phyloP scores from a whole-genome alignment of 163 green algal species.

The Chloromonas sp. region DNA sequence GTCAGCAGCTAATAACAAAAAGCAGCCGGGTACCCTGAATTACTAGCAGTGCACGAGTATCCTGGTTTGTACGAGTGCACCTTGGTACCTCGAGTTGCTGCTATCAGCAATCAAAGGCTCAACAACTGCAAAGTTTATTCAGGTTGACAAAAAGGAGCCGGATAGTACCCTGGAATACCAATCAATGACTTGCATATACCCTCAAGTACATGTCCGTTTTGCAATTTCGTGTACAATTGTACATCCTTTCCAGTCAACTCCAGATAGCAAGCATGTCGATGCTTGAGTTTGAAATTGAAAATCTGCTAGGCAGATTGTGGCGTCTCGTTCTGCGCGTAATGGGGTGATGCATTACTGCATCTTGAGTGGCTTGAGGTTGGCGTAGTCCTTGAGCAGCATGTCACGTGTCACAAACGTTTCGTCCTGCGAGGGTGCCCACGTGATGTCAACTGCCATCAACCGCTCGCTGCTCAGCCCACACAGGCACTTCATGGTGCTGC shows the following conservation, averaged over 20 bases:
- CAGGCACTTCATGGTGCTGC: constrained; percentile 1
- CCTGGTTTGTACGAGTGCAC: too few relatives aligned
- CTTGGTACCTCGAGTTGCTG: too few relatives aligned
- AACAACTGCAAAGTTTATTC: too few relatives aligned
- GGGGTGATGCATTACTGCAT: background rate
- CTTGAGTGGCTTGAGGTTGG: background rate
- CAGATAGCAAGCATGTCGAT: background rate
- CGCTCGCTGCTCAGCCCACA: constrained; percentile 21
- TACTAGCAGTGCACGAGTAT: too few relatives aligned
- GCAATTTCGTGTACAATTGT: background rate
- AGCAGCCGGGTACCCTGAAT: too few relatives aligned
- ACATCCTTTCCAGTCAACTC: background rate
- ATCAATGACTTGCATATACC: too few relatives aligned
- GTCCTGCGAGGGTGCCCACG: constrained; percentile 26
- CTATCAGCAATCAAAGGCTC: too few relatives aligned
- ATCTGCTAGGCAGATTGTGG: background rate
- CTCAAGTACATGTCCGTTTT: too few relatives aligned
- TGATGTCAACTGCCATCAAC: constrained; percentile 39
- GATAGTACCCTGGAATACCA: too few relatives aligned
- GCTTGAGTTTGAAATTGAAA: background rate
- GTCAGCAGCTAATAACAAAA: too few relatives aligned
- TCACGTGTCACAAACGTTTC: background rate
- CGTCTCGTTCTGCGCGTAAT: too few relatives aligned
- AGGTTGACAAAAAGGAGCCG: too few relatives aligned
- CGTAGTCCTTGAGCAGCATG: background rate